Percentiles rank a stretch among this genome's conserved stretches.
These are phyloP conservation scores for Apiospora sp. DNA, from an alignment of 2,329 filamentous ascomycete genomes.

Conservation along the genomic window DNA sequence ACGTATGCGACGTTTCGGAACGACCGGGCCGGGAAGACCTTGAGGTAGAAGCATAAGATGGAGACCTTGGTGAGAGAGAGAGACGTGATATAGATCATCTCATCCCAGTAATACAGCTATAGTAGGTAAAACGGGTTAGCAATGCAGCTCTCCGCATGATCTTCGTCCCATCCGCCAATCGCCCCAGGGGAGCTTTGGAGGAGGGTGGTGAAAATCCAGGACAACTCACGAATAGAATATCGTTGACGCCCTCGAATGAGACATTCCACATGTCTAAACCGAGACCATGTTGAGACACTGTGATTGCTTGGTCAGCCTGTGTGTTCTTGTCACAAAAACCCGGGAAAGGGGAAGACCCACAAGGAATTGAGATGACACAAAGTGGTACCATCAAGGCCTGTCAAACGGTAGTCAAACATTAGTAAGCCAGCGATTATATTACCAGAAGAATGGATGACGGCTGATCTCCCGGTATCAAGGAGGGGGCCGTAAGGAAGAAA, in stretches of 20 bases:
- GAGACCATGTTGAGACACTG: constrained; percentile 49
- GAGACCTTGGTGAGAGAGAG: constrained; percentile 45
- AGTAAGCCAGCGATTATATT: neutral
- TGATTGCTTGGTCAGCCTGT: neutral
- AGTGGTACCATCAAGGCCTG: constrained; percentile 32
- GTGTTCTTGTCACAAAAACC: neutral
- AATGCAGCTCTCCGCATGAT: neutral
- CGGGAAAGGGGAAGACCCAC: constrained; percentile 31
- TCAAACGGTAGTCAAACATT: neutral
- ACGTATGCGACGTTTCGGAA: constrained; percentile 37
- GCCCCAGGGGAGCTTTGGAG: too few species aligned
- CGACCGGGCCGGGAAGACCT: constrained; percentile 41
- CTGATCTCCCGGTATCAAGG: neutral
- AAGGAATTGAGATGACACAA: constrained; percentile 36
- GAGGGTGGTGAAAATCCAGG: neutral
- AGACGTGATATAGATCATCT: constrained; percentile 40
- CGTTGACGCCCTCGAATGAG: constrained; percentile 49
- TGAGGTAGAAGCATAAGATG: constrained; percentile 48
- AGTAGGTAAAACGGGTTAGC: neutral
- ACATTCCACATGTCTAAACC: constrained; percentile 55
- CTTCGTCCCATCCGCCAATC: neutral
- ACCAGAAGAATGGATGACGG: neutral
- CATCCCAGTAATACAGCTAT: constrained; percentile 42
- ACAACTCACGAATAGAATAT: constrained; percentile 46
- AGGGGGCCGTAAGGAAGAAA: neutral